Conservation (phyloP, 768 basidiomycete species). For the Collybia nuda region DNA sequence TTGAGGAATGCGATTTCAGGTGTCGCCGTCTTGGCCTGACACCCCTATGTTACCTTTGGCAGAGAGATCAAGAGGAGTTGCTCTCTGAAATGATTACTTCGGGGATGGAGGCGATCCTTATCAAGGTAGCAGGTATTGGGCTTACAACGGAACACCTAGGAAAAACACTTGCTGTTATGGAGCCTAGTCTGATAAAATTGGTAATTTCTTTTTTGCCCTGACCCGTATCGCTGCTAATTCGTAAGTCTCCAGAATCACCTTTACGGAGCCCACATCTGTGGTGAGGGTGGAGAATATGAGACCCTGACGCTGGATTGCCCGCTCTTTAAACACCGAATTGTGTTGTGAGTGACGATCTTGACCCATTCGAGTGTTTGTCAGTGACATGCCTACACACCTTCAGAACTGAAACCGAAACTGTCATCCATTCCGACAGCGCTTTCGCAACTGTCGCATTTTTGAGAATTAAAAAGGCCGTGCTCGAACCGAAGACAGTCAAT, state of each 20-base stretch:
- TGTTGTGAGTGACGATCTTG: slow-evolving; percentile 48
- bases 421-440: slow-evolving; percentile 77
- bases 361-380: slow-evolving; percentile 1
- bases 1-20: slow-evolving; percentile 32
- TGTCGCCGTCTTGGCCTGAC: slow-evolving; percentile 81
- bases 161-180: slow-evolving; percentile 70
- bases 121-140: slow-evolving; percentile 96
- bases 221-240: background rate
- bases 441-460: slow-evolving; percentile 93
- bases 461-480: slow-evolving; percentile 66
- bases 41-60: slow-evolving; percentile 90
- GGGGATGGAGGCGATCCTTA: slow-evolving; percentile 79
- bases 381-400: background rate
- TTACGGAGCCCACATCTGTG: slow-evolving; percentile 93
- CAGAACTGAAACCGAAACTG: slow-evolving; percentile 65
- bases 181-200: slow-evolving; percentile 67
- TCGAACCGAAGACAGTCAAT: slow-evolving; percentile 51
- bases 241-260: slow-evolving; percentile 53
- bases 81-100: slow-evolving; percentile 83
- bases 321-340: slow-evolving; percentile 76
- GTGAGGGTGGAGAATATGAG: slow-evolving; percentile 99
- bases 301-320: slow-evolving; percentile 89
- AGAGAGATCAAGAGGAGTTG: slow-evolving; percentile 83
- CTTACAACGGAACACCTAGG: slow-evolving; percentile 78
- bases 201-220: slow-evolving; percentile 38